These are phyloP conservation scores for Silene uniflora DNA, from an alignment of 148 eudicot species.

Conservation along the genomic window DNA sequence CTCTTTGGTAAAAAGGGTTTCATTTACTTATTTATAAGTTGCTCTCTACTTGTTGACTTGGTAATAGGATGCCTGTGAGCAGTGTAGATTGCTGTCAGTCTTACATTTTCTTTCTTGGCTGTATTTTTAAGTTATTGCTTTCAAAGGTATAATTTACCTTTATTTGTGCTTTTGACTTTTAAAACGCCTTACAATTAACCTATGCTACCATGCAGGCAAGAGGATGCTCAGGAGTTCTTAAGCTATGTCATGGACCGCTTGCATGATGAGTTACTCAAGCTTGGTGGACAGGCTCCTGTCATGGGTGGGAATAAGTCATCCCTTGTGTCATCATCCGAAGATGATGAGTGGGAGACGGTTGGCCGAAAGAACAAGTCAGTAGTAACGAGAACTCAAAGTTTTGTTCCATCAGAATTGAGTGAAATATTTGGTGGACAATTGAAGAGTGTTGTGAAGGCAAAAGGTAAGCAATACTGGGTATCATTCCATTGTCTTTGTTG, in stretches of 20 bases:
- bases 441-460: slow-evolving; percentile 75
- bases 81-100: not conserved
- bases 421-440: slow-evolving; percentile 73
- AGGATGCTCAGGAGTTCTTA: slow-evolving; percentile 96
- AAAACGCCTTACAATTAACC: no score
- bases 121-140: no score
- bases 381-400: slow-evolving; percentile 73
- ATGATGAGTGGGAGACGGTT: slow-evolving; percentile 93
- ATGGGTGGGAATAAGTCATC: slow-evolving; percentile 44
- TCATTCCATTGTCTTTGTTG: not conserved
- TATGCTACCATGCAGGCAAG: slow-evolving; percentile 94
- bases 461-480: slow-evolving; percentile 33
- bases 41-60: not conserved
- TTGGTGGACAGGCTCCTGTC: slow-evolving; percentile 54
- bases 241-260: slow-evolving; percentile 88
- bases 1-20: not conserved
- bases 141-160: no score
- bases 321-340: slow-evolving; percentile 65
- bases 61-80: not conserved
- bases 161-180: no score
- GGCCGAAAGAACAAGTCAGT: slow-evolving; percentile 83
- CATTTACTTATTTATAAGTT: not conserved
- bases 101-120: no score
- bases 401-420: slow-evolving; percentile 64
- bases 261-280: slow-evolving; percentile 95